Evolutionary conservation across 2,329 filamentous ascomycete genomes (phyloP).

Genomic region (Colletotrichum sp.): DNA sequence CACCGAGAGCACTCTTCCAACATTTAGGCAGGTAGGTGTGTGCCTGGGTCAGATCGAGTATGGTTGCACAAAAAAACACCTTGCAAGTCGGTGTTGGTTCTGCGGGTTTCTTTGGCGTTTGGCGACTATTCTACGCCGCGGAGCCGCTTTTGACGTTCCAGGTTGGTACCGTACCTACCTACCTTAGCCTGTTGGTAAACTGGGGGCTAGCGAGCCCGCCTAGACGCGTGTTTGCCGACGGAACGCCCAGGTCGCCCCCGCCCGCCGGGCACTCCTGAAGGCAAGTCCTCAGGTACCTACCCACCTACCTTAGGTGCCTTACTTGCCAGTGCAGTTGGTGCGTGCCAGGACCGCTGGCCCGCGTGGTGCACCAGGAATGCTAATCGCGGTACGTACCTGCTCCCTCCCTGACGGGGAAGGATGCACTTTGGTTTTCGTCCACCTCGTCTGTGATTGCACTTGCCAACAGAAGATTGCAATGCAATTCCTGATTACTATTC

Average conservation of each 20-base stretch:
- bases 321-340: not conserved
- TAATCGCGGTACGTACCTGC: not conserved
- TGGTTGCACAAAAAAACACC: constrained; percentile 1
- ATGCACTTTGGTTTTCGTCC: not conserved
- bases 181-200: not conserved
- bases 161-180: not conserved
- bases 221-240: not conserved
- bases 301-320: not conserved
- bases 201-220: constrained; percentile 18
- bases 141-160: not conserved
- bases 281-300: not conserved
- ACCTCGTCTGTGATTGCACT: not conserved
- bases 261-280: not conserved
- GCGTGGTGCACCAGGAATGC: not conserved
- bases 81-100: not conserved
- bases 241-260: not conserved
- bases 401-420: not conserved
- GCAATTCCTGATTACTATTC: not conserved
- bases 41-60: not conserved
- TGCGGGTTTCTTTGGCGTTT: not conserved
- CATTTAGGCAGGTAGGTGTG: not conserved
- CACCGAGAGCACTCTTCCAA: not conserved
- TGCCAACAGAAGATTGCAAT: not conserved
- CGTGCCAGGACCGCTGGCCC: not conserved
- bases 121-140: not conserved